Evolutionary conservation across 2,329 filamentous ascomycete genomes (phyloP), one percentile per base, ranked within the genome.

Genomic region (Lachnellula suecica): DNA sequence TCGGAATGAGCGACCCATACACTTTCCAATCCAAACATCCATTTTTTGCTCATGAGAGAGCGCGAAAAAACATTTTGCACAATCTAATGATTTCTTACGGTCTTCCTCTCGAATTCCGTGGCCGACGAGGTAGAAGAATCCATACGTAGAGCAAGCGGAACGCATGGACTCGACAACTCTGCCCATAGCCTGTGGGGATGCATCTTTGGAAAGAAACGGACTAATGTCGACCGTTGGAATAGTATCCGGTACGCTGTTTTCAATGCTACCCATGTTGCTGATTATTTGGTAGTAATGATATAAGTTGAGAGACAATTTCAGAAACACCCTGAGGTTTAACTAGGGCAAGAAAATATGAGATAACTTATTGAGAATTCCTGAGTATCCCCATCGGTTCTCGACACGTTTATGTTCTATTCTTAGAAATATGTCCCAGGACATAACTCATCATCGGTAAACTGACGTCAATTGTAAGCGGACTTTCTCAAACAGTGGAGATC

Each of bases 101-200:
- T 50, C 56, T 23, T 60, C 59, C 25, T 66, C 54, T 0, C 62
- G 44, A 5, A 72, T 66, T 0, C 69, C 69, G 45, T 72, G 67
- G 31, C 73, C 72, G 44, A 66, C 65, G 46, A 74, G 62, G 51
- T 74, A 74, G 57, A 74, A 74, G 59, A 74, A 74, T 0, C 72
- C 72, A 17, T 62, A 64, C 2, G 43, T 58, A 1, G 51, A 56
- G 52, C 56, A 64, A 2, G 66, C 66, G 29, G 66, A 53, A 19
- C 62, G 56, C 43, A 66, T 54, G 7, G 55, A 53, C 4, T 66
- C 56, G 8, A 67, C 63, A n/a, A 66, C 64, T 13, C 53, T 48
- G 5, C 46, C 47, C 13, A 47, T 52, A 25, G 55, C 48, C 11
- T 58, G 59, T 1, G 62, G 54, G 8, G 64, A 43, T 20, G 56